These are phyloP conservation scores for Aspergillus pseudoviridinutans DNA, from an alignment of 2,329 filamentous ascomycete species.

Conservation along the genomic window DNA sequence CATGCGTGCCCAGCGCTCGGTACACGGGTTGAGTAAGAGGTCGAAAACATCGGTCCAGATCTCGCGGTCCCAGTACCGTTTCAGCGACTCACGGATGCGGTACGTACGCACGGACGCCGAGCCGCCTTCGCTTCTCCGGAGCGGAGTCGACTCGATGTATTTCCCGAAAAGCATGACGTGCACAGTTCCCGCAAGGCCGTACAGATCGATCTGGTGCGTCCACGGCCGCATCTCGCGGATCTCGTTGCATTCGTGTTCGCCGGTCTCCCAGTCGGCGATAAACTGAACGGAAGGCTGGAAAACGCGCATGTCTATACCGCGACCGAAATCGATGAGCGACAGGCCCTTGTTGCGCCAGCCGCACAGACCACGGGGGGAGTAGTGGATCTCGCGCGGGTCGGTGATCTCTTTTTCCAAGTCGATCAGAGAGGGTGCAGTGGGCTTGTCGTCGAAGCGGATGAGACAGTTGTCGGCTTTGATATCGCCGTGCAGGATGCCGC, in stretches of 20 bases:
- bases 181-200: constrained; percentile 82
- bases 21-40: constrained; percentile 72
- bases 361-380: constrained; percentile 66
- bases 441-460: constrained; percentile 66
- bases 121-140: constrained; percentile 15
- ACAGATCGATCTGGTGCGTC: constrained; percentile 97
- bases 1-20: constrained; percentile 54
- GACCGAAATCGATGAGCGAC: constrained; percentile 88
- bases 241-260: constrained; percentile 84
- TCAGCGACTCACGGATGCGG: constrained; percentile 74
- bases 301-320: constrained; percentile 86
- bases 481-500: constrained; percentile 82
- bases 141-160: constrained; percentile 75
- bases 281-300: constrained; percentile 78
- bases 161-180: constrained; percentile 89
- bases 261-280: constrained; percentile 92
- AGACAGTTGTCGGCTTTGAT: constrained; percentile 95
- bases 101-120: constrained; percentile 57
- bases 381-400: constrained; percentile 48
- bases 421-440: constrained; percentile 25
- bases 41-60: constrained; percentile 84
- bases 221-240: constrained; percentile 91
- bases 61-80: constrained; percentile 95
- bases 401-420: constrained; percentile 22
- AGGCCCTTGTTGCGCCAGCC: constrained; percentile 81